Evolutionary conservation across 2,329 filamentous ascomycete genomes (phyloP).

Genomic region (Furcasterigmium furcatum): DNA sequence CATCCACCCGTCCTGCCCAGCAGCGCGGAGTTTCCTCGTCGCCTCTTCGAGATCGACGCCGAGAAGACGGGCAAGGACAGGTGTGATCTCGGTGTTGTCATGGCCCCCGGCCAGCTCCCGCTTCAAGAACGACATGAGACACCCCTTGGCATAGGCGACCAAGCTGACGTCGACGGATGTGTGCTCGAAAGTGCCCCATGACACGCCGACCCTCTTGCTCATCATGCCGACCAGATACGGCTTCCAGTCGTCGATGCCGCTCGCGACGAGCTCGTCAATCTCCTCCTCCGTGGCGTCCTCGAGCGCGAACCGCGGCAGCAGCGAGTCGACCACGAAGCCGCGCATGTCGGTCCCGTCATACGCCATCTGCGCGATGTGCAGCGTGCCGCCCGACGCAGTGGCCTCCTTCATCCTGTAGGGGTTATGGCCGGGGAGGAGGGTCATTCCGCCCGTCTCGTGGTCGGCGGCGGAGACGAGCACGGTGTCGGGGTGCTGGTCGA

Average conservation of each 20-base stretch:
- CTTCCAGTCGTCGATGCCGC: constrained; percentile 13
- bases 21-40: no score
- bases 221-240: constrained; percentile 20
- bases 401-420: constrained; percentile 20
- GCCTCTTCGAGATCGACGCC: no score
- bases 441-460: constrained; percentile 33
- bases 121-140: no score
- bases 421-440: constrained; percentile 26
- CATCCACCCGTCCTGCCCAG: no score
- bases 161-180: constrained; percentile 29
- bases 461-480: constrained; percentile 31
- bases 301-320: constrained; percentile 25
- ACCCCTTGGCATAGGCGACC: constrained; percentile 24
- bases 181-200: constrained; percentile 31
- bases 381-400: constrained; percentile 19
- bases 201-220: constrained; percentile 21
- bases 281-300: constrained; percentile 18
- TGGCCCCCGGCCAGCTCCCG: no score
- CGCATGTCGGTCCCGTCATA: constrained; percentile 23
- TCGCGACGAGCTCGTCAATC: constrained; percentile 16
- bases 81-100: no score
- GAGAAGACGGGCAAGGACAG: no score
- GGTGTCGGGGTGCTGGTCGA: constrained; percentile 30
- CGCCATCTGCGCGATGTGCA: constrained; percentile 20
- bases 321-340: constrained; percentile 15